A percentile compares a stretch with the other conserved stretches of the same genome.
phyloP scores from a whole-genome alignment of 225 moss, liverwort and hornwort genomes.

The Anthoceros angustus region DNA sequence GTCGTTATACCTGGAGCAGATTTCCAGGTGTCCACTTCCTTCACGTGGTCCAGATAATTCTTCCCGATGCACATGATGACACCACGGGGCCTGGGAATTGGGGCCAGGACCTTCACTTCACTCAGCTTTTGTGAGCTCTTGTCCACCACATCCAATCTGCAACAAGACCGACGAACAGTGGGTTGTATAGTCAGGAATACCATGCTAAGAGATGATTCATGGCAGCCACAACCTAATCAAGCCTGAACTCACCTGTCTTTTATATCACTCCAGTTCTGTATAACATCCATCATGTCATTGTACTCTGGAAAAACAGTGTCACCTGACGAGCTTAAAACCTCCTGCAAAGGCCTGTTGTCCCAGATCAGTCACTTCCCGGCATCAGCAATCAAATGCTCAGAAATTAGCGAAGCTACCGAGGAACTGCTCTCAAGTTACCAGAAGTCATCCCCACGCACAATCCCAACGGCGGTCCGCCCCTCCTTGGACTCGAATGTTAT shows the following conservation, averaged over 20 bases:
- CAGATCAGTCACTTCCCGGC: not conserved
- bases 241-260: constrained; percentile 31
- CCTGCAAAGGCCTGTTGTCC: constrained; percentile 48
- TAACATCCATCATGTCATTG: constrained; percentile 53
- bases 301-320: constrained; percentile 15
- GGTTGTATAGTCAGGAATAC: not conserved
- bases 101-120: constrained; percentile 55
- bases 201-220: not conserved
- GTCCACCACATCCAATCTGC: constrained; percentile 41
- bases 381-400: not conserved
- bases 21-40: constrained; percentile 89
- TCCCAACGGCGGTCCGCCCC: constrained; percentile 33
- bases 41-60: constrained; percentile 81
- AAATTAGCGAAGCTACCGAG: not conserved
- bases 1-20: constrained; percentile 39
- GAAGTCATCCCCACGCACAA: constrained; percentile 37
- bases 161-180: constrained; percentile 13
- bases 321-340: constrained; percentile 19
- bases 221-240: not conserved
- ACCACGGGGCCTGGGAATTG: constrained; percentile 63
- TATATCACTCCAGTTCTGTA: constrained; percentile 46
- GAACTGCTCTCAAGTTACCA: constrained; percentile 25
- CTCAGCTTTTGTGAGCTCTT: constrained; percentile 30
- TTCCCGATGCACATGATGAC: constrained; percentile 93
- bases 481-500: constrained; percentile 41